These are phyloP conservation scores for Beta lomatogona DNA, from an alignment of 179 eudicot genomes.

Conservation along the genomic window DNA sequence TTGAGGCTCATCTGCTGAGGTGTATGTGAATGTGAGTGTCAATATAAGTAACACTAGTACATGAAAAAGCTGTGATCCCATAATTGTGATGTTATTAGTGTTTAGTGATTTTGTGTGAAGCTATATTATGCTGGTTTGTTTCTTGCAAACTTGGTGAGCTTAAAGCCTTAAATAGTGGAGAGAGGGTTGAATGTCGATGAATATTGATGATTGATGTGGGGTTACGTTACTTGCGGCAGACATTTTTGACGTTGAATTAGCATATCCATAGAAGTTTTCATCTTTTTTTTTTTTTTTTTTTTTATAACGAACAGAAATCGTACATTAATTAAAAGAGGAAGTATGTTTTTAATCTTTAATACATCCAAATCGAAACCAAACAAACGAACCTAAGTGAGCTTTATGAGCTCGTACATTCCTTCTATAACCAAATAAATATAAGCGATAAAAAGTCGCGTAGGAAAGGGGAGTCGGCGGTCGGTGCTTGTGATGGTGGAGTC, in stretches of 20 bases:
- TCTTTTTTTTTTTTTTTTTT: too few species aligned
- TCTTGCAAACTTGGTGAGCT: slow-evolving; percentile 5
- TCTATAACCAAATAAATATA: too few species aligned
- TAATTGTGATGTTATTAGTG: not conserved
- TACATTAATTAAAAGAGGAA: too few species aligned
- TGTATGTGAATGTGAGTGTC: slow-evolving; percentile 13
- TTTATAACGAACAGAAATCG: too few species aligned
- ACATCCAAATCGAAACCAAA: too few species aligned
- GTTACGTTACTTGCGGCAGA: slow-evolving; percentile 13
- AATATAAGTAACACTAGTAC: slow-evolving; percentile 34
- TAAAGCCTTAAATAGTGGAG: slow-evolving; percentile 10
- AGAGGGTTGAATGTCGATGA: not conserved
- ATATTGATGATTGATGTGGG: not conserved
- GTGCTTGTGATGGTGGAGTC: too few species aligned
- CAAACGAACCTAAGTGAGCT: too few species aligned
- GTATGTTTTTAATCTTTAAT: accelerated
- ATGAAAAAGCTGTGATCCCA: slow-evolving; percentile 20
- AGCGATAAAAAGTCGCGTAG: too few species aligned
- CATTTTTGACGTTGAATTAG: slow-evolving; percentile 13
- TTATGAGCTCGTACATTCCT: too few species aligned
- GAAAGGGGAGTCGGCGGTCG: too few species aligned
- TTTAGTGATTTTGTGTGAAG: not conserved
- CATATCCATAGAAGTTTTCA: not conserved
- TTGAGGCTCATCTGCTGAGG: slow-evolving; percentile 50
- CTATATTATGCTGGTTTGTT: not conserved